A percentile compares a stretch with the other conserved stretches of the same genome.
Conservation (phyloP, 768 basidiomycete genomes). For the Amanita jacksonii region DNA sequence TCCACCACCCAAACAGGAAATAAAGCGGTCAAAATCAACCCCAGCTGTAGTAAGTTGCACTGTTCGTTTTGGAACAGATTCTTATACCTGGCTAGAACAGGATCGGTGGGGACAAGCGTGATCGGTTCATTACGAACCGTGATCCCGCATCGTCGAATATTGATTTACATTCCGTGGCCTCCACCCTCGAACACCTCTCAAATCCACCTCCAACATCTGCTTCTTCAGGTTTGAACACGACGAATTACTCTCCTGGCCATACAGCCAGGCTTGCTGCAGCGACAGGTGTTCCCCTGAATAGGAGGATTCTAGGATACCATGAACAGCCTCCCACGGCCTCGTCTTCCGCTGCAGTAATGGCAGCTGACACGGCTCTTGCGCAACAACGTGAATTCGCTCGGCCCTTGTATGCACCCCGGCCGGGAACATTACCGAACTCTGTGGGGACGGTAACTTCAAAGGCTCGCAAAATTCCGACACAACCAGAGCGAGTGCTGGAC, state of each 20-base stretch:
- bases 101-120: slow-evolving; percentile 36
- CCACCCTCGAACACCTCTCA: slow-evolving; percentile 45
- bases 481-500: slow-evolving; percentile 90
- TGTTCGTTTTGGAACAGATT: slow-evolving; percentile 6
- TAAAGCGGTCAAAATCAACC: slow-evolving; percentile 67
- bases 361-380: slow-evolving; percentile 41
- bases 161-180: slow-evolving; percentile 36
- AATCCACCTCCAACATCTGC: slow-evolving; percentile 4
- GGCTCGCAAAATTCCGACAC: slow-evolving; percentile 74
- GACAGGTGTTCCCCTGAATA: slow-evolving; percentile 65
- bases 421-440: slow-evolving; percentile 52
- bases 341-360: slow-evolving; percentile 42
- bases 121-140: slow-evolving; percentile 64
- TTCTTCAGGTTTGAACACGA: slow-evolving; percentile 42
- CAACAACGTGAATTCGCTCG: slow-evolving; percentile 71
- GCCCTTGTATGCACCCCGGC: slow-evolving; percentile 62
- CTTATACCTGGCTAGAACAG: slow-evolving; percentile 28
- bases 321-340: slow-evolving; percentile 72
- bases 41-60: slow-evolving; percentile 43
- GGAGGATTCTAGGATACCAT: slow-evolving; percentile 82
- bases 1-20: slow-evolving; percentile 49
- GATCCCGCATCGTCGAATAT: slow-evolving; percentile 33
- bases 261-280: slow-evolving; percentile 71
- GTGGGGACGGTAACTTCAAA: slow-evolving; percentile 58
- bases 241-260: slow-evolving; percentile 61